Evolutionary conservation across 805 yeast species (phyloP).

Genomic region (Pichia occidentalis): DNA sequence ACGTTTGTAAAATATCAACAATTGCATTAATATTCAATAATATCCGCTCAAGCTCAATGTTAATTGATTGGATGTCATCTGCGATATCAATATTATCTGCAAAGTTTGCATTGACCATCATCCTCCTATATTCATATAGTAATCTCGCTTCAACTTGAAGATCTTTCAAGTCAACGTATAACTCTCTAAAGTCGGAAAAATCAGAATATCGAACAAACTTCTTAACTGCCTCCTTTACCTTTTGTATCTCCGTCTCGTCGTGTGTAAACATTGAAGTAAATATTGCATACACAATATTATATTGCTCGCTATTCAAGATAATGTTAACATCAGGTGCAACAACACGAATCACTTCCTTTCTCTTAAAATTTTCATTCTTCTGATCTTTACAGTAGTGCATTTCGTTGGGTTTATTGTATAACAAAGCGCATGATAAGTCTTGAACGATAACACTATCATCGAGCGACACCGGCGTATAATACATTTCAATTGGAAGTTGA

Average conservation of each 20-base stretch:
- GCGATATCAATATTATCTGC: background rate
- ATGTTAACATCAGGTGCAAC: slow-evolving; percentile 42
- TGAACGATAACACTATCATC: slow-evolving; percentile 42
- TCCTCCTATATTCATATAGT: slow-evolving; percentile 19
- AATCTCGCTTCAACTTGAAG: slow-evolving; percentile 23
- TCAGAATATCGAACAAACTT: slow-evolving; percentile 26
- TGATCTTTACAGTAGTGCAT: slow-evolving; percentile 36
- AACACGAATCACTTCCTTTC: slow-evolving; percentile 19
- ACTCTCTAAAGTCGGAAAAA: slow-evolving; percentile 20
- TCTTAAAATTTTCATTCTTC: slow-evolving; percentile 3
- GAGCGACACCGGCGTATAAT: slow-evolving; percentile 42
- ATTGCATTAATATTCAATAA: slow-evolving; percentile 22
- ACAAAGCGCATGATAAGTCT: slow-evolving; percentile 45
- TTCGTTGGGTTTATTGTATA: slow-evolving; percentile 46
- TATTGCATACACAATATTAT: slow-evolving; percentile 45
- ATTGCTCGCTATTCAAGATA: slow-evolving; percentile 52
- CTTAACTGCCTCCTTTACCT: slow-evolving; percentile 34
- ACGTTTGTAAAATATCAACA: slow-evolving; percentile 25
- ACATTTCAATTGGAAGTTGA: slow-evolving; percentile 56
- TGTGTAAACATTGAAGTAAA: slow-evolving; percentile 37
- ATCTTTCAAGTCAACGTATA: slow-evolving; percentile 15
- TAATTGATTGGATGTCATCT: slow-evolving; percentile 15
- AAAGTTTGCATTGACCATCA: slow-evolving; percentile 14
- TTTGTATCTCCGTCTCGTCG: slow-evolving; percentile 32
- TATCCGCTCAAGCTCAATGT: slow-evolving; percentile 25